Evolutionary conservation across 768 basidiomycete species (phyloP).

Genomic region (Mycena latifolia): DNA sequence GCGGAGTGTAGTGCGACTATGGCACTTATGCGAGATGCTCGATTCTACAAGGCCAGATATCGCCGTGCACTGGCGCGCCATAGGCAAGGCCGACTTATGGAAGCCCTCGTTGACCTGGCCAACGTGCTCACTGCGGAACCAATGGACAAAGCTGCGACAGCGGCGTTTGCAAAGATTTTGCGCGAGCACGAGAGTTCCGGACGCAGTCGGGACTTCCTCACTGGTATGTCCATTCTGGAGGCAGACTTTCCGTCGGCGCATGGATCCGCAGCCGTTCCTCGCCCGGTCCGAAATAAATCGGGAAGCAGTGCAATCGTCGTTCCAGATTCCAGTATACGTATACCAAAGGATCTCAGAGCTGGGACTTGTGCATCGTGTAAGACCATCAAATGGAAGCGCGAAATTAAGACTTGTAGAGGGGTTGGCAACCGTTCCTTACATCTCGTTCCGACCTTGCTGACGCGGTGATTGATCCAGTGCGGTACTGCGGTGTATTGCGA

Average conservation of each 20-base stretch:
- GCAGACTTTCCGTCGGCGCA: constrained; percentile 7
- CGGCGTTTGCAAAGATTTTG: constrained; percentile 8
- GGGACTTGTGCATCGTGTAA: constrained; percentile 12
- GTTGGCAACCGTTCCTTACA: neutral
- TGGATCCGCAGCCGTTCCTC: constrained; percentile 8
- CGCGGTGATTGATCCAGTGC: neutral
- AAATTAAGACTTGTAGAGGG: constrained; percentile 11
- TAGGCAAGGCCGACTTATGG: constrained; percentile 12
- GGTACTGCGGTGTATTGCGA: neutral
- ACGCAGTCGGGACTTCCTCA: neutral
- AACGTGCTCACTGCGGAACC: constrained; percentile 14
- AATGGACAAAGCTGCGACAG: constrained; percentile 8
- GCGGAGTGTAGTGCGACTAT: constrained; percentile 13
- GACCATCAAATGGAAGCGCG: neutral
- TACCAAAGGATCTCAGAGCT: constrained; percentile 5
- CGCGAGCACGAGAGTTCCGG: constrained; percentile 1
- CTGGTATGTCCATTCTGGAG: neutral
- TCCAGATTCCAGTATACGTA: neutral
- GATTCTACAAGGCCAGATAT: constrained; percentile 14
- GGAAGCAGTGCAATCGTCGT: neutral
- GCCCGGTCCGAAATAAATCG: neutral
- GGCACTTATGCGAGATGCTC: constrained; percentile 7
- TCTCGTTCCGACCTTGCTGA: neutral
- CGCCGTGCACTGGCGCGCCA: constrained; percentile 11
- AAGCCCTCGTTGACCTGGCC: constrained; percentile 16